Conservation (phyloP, 495 filamentous ascomycete genomes). For the Daldinia grandis region DNA sequence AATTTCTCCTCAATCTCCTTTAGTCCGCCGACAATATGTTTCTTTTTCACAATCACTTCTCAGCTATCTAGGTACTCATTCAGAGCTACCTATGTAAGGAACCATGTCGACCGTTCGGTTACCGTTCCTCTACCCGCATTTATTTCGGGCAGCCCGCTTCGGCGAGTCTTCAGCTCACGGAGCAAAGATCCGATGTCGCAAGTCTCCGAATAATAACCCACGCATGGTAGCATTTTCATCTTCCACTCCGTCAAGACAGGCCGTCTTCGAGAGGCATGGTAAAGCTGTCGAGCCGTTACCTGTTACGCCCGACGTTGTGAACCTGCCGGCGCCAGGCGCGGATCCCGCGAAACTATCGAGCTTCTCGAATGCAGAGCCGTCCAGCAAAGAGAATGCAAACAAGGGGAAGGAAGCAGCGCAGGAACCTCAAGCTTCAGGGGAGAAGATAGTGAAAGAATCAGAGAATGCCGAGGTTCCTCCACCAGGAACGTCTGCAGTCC, state of each 20-base stretch:
- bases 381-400: constrained; percentile 33
- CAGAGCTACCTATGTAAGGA: too few species aligned
- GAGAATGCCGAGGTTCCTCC: constrained; percentile 22
- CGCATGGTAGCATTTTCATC: constrained; percentile 47
- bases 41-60: constrained; percentile 17
- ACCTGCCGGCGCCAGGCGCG: constrained; percentile 30
- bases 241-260: constrained; percentile 43
- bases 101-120: constrained; percentile 74
- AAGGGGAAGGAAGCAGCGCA: constrained; percentile 29
- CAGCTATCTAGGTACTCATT: constrained; percentile 21
- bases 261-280: constrained; percentile 63
- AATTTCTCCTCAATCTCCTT: constrained; percentile 16
- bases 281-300: constrained; percentile 67
- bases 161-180: constrained; percentile 52
- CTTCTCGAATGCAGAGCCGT: constrained; percentile 11
- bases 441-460: constrained; percentile 33
- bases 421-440: constrained; percentile 22
- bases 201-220: constrained; percentile 45
- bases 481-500: constrained; percentile 36
- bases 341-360: constrained; percentile 29
- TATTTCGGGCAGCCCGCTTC: constrained; percentile 59
- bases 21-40: constrained; percentile 30
- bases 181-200: constrained; percentile 53
- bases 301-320: constrained; percentile 36
- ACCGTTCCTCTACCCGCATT: constrained; percentile 77